Evolutionary conservation across 1,284 basidiomycete species (phyloP).

Genomic region (Apiotrichum domesticum): DNA sequence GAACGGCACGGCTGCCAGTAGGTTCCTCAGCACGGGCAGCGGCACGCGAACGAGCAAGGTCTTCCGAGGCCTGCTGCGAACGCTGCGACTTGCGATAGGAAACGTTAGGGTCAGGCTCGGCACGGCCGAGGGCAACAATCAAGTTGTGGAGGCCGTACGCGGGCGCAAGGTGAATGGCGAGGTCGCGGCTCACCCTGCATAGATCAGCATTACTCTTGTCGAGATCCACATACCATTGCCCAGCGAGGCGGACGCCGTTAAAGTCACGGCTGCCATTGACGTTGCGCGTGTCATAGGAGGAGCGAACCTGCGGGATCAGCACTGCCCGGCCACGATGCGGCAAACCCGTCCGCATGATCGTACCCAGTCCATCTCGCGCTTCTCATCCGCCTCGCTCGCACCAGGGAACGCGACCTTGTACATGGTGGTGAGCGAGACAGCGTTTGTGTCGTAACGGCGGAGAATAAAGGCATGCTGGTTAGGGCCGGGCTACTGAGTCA

Average conservation of each 20-base stretch:
- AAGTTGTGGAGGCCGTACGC: constrained; percentile 54
- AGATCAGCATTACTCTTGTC: not conserved
- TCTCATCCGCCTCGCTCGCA: constrained; percentile 72
- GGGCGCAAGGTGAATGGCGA: constrained; percentile 56
- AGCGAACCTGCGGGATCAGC: constrained; percentile 27
- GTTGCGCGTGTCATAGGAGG: constrained; percentile 66
- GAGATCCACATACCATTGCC: constrained; percentile 55
- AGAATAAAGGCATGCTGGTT: constrained; percentile 80
- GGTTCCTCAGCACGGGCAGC: not conserved
- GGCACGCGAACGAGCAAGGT: constrained; percentile 22
- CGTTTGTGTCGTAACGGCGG: constrained; percentile 90
- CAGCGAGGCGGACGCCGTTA: constrained; percentile 66
- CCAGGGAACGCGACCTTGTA: constrained; percentile 93
- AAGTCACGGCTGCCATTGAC: constrained; percentile 70
- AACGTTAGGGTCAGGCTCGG: constrained; percentile 67
- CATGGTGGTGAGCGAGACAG: constrained; percentile 94
- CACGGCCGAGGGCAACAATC: constrained; percentile 58
- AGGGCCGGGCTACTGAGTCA: constrained; percentile 18
- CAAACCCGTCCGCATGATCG: not conserved
- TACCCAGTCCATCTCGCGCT: constrained; percentile 73
- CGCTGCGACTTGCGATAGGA: constrained; percentile 62
- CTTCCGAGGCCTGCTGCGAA: constrained; percentile 43
- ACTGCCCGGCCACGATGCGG: no score
- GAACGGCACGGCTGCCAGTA: constrained; percentile 8
- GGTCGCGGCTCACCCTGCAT: constrained; percentile 61